Base-by-base conservation (phyloP, 805 yeast genomes). In the Suhomyces sp. region DNA sequence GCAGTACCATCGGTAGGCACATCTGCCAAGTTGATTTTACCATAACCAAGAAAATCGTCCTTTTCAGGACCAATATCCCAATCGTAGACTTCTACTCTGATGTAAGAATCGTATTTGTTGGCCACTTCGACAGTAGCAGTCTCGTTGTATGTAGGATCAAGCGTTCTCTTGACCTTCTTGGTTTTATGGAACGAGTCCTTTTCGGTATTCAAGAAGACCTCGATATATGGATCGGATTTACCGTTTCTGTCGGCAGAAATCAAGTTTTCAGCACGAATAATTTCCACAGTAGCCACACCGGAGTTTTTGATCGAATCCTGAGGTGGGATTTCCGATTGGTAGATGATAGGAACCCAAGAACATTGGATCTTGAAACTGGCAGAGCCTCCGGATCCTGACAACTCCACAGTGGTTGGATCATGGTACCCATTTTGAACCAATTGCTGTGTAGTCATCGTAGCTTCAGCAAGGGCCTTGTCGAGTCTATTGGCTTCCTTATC, bases 31-130 rank as follows among this genome's bases (percentile, higher is more conserved):
- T 81, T 78, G 52, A 91, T 66, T 22, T 64, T 60, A 8, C 84
- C 88, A 31, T 73, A 75, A 52, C 98, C 96, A 51, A 94, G 77
- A 57, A 77, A 74, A 69, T 94, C 99, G 69, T 94, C 93, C 55
- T 81, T 82, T 54, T 85, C 90, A 46, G 90, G 85, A 59, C 97
- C 97, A 58, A 93, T 83, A 70, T 94, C 99, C 97, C 97, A 93
- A 67, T 94, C 99, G 64, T 66, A 78, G 13, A 88, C 82, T 52
- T 77, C 81, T 51, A 89, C 76, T 52, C 72, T 74, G 49, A 92
- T 66, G 3, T 69, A 67, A 9, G 88, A 83, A 61, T 83, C 83
- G 52, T 79, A 83, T 65, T 90, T 81, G 67, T 87, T 86, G 23
- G 75, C 64, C 24, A 91, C 74, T 35, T 79, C 80, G 40, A 85